A percentile compares a stretch with the other conserved stretches of the same genome.
phyloP scores from a whole-genome alignment of 2,329 filamentous ascomycete genomes.

The Arthrobotrys pseudoclavata region DNA sequence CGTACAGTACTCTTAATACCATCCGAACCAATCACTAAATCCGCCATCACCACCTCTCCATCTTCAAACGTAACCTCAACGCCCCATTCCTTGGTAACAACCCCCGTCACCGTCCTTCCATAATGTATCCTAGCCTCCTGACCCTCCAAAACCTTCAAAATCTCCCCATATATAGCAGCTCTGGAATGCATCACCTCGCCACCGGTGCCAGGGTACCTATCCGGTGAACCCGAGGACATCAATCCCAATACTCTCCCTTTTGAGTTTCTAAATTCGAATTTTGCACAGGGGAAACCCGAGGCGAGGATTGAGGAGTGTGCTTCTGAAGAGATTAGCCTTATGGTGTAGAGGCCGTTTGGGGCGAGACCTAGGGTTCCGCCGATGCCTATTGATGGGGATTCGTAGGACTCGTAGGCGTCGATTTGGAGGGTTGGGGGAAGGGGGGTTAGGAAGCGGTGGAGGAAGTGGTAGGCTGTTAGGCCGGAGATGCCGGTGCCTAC shows the following conservation, averaged over 20 bases:
- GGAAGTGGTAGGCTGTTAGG: slow-evolving; percentile 55
- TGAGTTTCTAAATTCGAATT: slow-evolving; percentile 53
- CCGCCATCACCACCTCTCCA: slow-evolving; percentile 39
- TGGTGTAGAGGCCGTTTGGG: slow-evolving; percentile 50
- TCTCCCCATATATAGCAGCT: slow-evolving; percentile 51
- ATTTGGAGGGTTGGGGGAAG: slow-evolving; percentile 39
- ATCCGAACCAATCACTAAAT: slow-evolving; percentile 57
- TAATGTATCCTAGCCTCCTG: slow-evolving; percentile 53
- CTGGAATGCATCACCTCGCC: slow-evolving; percentile 57
- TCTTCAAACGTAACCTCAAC: slow-evolving; percentile 47
- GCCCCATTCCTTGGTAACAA: slow-evolving; percentile 29
- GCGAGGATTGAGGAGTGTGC: slow-evolving; percentile 47
- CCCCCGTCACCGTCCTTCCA: slow-evolving; percentile 38
- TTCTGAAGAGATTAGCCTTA: slow-evolving; percentile 45
- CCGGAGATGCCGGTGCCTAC: slow-evolving; percentile 55
- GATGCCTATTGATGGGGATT: slow-evolving; percentile 33
- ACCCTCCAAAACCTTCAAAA: slow-evolving; percentile 41
- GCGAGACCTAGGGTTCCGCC: slow-evolving; percentile 54
- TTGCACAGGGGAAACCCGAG: slow-evolving; percentile 45
- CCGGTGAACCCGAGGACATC: slow-evolving; percentile 50
- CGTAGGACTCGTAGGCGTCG: slow-evolving; percentile 53
- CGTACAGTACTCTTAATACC: slow-evolving; percentile 56
- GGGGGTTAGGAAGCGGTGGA: slow-evolving; percentile 51
- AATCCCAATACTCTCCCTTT: slow-evolving; percentile 51
- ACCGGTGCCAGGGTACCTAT: slow-evolving; percentile 53